These are phyloP conservation scores for Sporothrix euskadiensis DNA, from an alignment of 2,329 filamentous ascomycete species.

Conservation along the genomic window DNA sequence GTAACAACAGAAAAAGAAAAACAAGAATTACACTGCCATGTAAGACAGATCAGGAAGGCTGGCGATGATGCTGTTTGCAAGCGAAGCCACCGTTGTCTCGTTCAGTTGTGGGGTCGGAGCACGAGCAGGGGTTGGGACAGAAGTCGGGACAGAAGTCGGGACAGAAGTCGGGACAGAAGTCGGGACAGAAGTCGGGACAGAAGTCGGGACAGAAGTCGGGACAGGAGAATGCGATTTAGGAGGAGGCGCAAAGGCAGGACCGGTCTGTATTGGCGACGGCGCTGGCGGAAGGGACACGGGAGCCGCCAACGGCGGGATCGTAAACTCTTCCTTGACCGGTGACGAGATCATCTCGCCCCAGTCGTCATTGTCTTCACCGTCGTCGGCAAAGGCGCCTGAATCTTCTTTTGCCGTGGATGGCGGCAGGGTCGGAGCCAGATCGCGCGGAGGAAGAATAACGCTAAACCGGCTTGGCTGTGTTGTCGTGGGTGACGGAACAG, in stretches of 20 bases:
- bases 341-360: constrained; percentile 63
- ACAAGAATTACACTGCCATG: constrained; percentile 37
- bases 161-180: not conserved
- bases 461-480: constrained; percentile 7
- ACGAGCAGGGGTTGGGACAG: not conserved
- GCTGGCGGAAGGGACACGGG: not conserved
- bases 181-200: not conserved
- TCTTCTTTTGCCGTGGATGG: not conserved
- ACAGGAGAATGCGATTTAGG: not conserved
- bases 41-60: constrained; percentile 42
- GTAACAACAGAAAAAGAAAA: not conserved
- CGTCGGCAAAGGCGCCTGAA: constrained; percentile 28
- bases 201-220: not conserved
- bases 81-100: not conserved
- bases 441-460: not conserved
- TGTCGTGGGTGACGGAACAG: not conserved
- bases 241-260: not conserved
- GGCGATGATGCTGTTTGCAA: constrained; percentile 34
- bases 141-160: not conserved
- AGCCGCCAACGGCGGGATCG: not conserved
- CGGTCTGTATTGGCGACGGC: not conserved
- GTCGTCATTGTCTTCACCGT: constrained; percentile 55
- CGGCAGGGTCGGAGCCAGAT: not conserved
- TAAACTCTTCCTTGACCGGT: constrained; percentile 32
- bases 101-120: not conserved